phyloP scores from a whole-genome alignment of 1,284 basidiomycete species.

The Rhodofomes roseus region DNA sequence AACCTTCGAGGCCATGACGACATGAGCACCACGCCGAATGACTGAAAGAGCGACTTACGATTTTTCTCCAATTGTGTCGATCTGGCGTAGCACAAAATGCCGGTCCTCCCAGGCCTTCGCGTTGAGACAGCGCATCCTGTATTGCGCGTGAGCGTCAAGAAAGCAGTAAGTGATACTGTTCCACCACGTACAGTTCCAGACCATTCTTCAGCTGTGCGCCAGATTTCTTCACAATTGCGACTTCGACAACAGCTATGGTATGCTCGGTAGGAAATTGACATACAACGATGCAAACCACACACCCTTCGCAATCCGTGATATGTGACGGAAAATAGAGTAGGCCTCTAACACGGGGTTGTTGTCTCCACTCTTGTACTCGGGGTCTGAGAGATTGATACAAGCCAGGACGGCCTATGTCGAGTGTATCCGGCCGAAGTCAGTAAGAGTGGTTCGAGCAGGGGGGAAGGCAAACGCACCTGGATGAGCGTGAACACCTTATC shows the following conservation, averaged over 20 bases:
- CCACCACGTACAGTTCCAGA: constrained; percentile 57
- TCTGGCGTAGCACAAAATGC: constrained; percentile 72
- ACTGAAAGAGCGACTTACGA: constrained; percentile 50
- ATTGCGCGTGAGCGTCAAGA: neutral
- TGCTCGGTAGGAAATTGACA: neutral
- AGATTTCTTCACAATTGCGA: constrained; percentile 56
- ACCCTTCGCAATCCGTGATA: constrained; percentile 66
- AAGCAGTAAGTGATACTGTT: neutral
- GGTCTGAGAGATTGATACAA: constrained; percentile 60
- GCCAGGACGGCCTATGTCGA: constrained; percentile 64
- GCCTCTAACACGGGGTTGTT: constrained; percentile 72
- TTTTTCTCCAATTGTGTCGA: constrained; percentile 82
- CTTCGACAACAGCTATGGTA: constrained; percentile 63
- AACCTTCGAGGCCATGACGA: constrained; percentile 52
- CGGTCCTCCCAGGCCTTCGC: constrained; percentile 86
- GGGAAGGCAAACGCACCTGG: constrained; percentile 42
- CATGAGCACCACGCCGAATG: neutral
- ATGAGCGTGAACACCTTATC: constrained; percentile 75
- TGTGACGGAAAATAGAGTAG: constrained; percentile 61
- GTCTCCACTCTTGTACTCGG: constrained; percentile 66
- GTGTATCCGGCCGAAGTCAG: neutral
- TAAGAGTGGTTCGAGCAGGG: neutral
- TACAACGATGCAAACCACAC: constrained; percentile 2
- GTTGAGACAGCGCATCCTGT: constrained; percentile 64
- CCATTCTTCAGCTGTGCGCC: constrained; percentile 67